Evolutionary conservation across 768 basidiomycete genomes (phyloP).

Genomic region (Termitomyces sp.): DNA sequence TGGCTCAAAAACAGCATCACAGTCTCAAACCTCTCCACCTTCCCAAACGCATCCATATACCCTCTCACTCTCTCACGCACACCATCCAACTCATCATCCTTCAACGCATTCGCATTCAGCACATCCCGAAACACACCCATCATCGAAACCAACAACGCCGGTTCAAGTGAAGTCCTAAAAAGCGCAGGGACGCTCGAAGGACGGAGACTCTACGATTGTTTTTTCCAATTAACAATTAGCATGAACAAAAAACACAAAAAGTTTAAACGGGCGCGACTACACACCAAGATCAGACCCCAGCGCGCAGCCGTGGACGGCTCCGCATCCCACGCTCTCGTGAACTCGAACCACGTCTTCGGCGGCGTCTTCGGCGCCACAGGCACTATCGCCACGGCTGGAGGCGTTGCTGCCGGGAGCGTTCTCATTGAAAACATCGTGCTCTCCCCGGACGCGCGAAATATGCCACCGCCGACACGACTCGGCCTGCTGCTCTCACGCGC

Average conservation of each 20-base stretch:
- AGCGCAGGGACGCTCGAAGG: conserved; percentile 55
- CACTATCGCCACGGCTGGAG: neutral
- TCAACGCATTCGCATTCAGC: conserved; percentile 19
- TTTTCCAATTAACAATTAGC: no score
- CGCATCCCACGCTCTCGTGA: conserved; percentile 57
- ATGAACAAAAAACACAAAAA: no score
- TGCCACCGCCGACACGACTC: conserved; percentile 62
- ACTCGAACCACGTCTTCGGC: conserved; percentile 55
- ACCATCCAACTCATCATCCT: neutral
- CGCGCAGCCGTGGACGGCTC: conserved; percentile 36
- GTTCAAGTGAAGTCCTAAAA: conserved; percentile 71
- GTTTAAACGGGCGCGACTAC: conserved; percentile 18
- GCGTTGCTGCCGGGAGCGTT: conserved; percentile 9
- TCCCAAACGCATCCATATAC: conserved; percentile 52
- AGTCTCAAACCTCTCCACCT: conserved; percentile 61
- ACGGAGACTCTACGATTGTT: conserved; percentile 43
- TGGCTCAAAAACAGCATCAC: conserved; percentile 60
- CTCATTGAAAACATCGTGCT: conserved; percentile 51
- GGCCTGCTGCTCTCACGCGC: conserved; percentile 44
- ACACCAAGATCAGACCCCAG: conserved; percentile 60
- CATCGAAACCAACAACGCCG: conserved; percentile 55
- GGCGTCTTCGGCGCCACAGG: conserved; percentile 21
- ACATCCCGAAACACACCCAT: conserved; percentile 45
- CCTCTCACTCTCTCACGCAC: conserved; percentile 20
- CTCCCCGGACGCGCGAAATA: conserved; percentile 64